Evolutionary conservation across 2,329 filamentous ascomycete genomes (phyloP).

Genomic region (Dichotomopilus funicola): DNA sequence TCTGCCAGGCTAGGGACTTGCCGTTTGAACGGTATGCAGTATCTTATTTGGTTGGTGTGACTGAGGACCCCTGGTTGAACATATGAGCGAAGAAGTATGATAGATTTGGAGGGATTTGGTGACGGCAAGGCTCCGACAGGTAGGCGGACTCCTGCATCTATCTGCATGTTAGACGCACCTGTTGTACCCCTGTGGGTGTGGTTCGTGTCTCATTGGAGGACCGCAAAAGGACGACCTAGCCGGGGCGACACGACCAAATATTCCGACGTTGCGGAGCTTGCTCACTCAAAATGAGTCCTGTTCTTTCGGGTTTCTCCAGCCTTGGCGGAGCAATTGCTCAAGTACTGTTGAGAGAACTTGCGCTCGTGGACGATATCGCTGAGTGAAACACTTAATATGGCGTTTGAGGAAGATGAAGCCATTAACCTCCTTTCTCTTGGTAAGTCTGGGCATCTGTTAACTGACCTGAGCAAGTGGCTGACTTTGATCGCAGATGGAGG

Average conservation of each 20-base stretch:
- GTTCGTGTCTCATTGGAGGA: constrained; percentile 12
- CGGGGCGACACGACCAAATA: no score
- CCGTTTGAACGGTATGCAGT: no score
- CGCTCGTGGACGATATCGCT: not conserved
- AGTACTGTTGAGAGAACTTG: not conserved
- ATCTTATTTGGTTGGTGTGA: no score
- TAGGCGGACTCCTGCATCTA: not conserved
- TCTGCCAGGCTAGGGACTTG: no score
- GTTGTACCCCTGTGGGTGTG: constrained; percentile 5
- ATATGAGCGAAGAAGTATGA: no score
- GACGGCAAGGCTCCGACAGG: no score
- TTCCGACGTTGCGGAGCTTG: no score
- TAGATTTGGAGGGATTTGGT: no score
- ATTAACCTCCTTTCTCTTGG: constrained; percentile 23
- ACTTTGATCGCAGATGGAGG: constrained; percentile 26
- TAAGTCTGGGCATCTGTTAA: constrained; percentile 4
- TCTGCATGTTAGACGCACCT: constrained; percentile 2
- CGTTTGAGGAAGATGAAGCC: constrained; percentile 1
- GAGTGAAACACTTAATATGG: not conserved
- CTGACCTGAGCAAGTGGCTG: not conserved
- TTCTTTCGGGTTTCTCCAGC: no score
- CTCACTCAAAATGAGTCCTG: no score
- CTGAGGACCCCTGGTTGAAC: no score
- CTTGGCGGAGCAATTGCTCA: no score
- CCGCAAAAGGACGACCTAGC: not conserved